A percentile compares a stretch with the other conserved stretches of the same genome.
Evolutionary conservation across 805 yeast genomes (phyloP).

Genomic region (Starmerella stigmatis): DNA sequence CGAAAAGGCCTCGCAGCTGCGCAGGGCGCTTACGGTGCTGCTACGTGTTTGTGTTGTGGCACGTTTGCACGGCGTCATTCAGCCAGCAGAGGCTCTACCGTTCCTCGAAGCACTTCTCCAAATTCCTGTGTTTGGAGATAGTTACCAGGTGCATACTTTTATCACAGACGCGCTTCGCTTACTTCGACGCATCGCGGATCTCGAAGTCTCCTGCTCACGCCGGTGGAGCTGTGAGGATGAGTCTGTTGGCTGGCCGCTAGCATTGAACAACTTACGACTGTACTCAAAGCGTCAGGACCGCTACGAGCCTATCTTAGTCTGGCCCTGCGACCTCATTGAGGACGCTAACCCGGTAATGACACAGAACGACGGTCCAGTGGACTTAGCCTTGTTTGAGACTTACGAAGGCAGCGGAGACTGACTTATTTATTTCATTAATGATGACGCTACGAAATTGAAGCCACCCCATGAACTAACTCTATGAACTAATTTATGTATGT

Average conservation of each 20-base stretch:
- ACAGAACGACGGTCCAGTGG: conserved; percentile 45
- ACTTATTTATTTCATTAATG: conserved; percentile 5
- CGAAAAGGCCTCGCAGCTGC: neutral
- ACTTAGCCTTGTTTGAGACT: conserved; percentile 45
- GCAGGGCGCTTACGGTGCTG: conserved; percentile 14
- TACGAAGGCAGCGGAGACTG: conserved; percentile 32
- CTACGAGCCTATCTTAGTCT: conserved; percentile 34
- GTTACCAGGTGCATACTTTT: conserved; percentile 9
- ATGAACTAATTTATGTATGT: neutral
- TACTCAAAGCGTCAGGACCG: conserved; percentile 22
- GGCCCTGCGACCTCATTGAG: conserved; percentile 49
- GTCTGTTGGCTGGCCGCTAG: neutral
- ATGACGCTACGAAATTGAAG: neutral
- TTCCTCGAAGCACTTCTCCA: conserved; percentile 12
- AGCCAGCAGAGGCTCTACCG: conserved; percentile 11
- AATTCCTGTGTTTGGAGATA: conserved; percentile 14
- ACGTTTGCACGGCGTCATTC: conserved; percentile 7
- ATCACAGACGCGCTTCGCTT: conserved; percentile 19
- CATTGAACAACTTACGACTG: conserved; percentile 20
- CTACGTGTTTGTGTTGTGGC: conserved; percentile 16
- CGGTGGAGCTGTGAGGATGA: conserved; percentile 1
- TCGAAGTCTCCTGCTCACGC: neutral
- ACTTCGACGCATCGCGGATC: conserved; percentile 9
- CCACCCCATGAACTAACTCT: too few relatives aligned
- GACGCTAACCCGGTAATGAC: conserved; percentile 42